Base-by-base conservation (phyloP, 2,329 filamentous ascomycete genomes). In the Cladosporium sp. region DNA sequence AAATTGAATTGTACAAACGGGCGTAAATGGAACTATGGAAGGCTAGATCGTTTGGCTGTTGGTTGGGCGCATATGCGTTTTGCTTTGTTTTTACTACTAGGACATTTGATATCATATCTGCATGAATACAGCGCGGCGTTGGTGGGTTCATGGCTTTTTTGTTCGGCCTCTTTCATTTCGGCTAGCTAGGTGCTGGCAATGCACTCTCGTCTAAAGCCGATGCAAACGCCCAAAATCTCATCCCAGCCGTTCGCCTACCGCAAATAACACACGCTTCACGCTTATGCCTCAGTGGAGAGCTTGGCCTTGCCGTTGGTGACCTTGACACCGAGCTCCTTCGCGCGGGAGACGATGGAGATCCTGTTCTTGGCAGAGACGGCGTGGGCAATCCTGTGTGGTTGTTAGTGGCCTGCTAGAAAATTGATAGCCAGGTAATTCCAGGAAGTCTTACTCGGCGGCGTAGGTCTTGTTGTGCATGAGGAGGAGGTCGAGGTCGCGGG, bases 401-500 rank as follows among this genome's bases (percentile, higher is more conserved):
- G 70, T 84, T 74, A 85, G 82, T 61, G 23, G 13, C 16, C 18
- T 46, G 49, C 21, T 6, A 11, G n/a, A 46, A 46, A 46, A 2
- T 30, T 30, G 32, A 26, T 2, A 11, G 26, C 28, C 30, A 34
- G 43, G 36, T 18, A n/a, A 26, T 39, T 58, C 56, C 30, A 39
- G 34, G n/a, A 30, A 34, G 21, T 34, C 92, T 77, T 93, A 97
- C 93, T 99, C 95, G 81, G 95, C 95, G 81, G 95, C 95, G 85
- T 92, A 97, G 83, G 93, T 96, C 82, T 91, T 90, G 92, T 98
- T 98, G 91, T 99, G 95, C 95, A 99, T 99, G 78, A 99, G 88
- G 79, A 99, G 90, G 71, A 99, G 91, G 84, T 99, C 94, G 79
- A 99, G 90, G 77, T 99, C 95, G 81, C 90, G 88, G 83, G 88